Percentiles rank a stretch among this genome's conserved stretches.
phyloP scores from a whole-genome alignment of 179 eudicot species.

The Spergularia azorica region DNA sequence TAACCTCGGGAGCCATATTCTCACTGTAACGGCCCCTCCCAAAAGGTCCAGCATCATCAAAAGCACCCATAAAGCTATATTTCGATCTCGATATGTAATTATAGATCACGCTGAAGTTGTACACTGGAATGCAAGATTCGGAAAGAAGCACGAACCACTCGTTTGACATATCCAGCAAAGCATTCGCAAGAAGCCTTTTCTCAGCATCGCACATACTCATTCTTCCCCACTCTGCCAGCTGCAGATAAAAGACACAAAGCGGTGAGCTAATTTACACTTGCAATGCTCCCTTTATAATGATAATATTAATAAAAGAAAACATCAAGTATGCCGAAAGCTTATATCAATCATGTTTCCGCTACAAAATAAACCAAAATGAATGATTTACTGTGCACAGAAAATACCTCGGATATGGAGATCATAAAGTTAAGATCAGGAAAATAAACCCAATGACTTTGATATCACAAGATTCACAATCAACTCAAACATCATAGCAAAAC shows the following conservation, averaged over 20 bases:
- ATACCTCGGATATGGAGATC: too few species aligned
- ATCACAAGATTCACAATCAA: too few species aligned
- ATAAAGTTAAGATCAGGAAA: too few species aligned
- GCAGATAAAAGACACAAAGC: not conserved
- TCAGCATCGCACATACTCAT: slow-evolving; percentile 85
- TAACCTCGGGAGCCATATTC: slow-evolving; percentile 65
- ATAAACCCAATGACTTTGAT: too few species aligned
- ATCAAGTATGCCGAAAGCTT: slow-evolving; percentile 1
- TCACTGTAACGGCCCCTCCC: slow-evolving; percentile 68
- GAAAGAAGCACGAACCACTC: slow-evolving; percentile 71
- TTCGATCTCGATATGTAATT: slow-evolving; percentile 52
- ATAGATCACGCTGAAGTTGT: slow-evolving; percentile 53
- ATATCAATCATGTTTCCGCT: not conserved
- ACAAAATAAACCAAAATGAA: not conserved
- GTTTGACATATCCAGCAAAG: slow-evolving; percentile 72
- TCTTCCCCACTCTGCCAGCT: slow-evolving; percentile 73
- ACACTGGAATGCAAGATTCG: slow-evolving; percentile 76
- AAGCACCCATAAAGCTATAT: slow-evolving; percentile 59
- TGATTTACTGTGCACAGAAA: too few species aligned
- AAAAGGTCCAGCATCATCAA: slow-evolving; percentile 59
- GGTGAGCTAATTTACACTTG: slow-evolving; percentile 12
- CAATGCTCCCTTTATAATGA: slow-evolving; percentile 34
- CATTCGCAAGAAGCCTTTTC: slow-evolving; percentile 79
- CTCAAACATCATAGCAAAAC: too few species aligned
- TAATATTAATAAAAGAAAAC: slow-evolving; percentile 13